These are phyloP conservation scores for Cicer bijugum DNA, from an alignment of 306 rosid genomes.

Conservation along the genomic window DNA sequence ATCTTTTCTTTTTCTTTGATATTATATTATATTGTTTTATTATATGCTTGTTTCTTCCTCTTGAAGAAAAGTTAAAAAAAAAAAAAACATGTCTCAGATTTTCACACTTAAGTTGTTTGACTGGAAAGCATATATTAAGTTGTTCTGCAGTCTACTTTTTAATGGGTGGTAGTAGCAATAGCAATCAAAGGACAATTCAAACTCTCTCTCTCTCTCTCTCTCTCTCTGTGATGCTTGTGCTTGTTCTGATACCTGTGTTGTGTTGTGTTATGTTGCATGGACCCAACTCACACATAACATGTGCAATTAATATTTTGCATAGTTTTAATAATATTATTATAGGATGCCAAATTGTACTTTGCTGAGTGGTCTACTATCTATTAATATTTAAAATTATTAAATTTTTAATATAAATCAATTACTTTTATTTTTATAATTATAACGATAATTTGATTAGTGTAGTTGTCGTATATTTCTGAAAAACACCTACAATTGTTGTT, in stretches of 20 bases:
- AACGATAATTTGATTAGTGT: no score
- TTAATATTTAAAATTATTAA: no score
- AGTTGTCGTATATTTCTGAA: no score
- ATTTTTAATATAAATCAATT: no score
- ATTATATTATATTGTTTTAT: slow-evolving; percentile 34
- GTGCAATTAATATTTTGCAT: slow-evolving; percentile 47
- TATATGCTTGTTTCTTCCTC: slow-evolving; percentile 52
- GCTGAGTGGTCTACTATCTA: no score
- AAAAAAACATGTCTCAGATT: slow-evolving; percentile 73
- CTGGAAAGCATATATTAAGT: slow-evolving; percentile 67
- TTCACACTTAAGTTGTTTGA: slow-evolving; percentile 65
- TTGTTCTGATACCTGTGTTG: slow-evolving; percentile 39
- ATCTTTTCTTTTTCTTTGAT: slow-evolving; percentile 46
- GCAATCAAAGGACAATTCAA: slow-evolving; percentile 41
- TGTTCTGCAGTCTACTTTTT: slow-evolving; percentile 47
- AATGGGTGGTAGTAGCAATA: slow-evolving; percentile 46
- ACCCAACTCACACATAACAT: slow-evolving; percentile 47
- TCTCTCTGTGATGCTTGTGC: slow-evolving; percentile 34
- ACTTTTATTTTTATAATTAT: no score
- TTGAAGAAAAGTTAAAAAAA: slow-evolving; percentile 55
- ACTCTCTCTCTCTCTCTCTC: slow-evolving; percentile 22
- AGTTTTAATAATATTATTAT: no score
- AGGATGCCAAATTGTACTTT: no score
- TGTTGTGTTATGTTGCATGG: slow-evolving; percentile 37
- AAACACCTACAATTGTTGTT: no score